Evolutionary conservation across 768 basidiomycete genomes (phyloP).

Genomic region (Lepiota brunneoincarnata): DNA sequence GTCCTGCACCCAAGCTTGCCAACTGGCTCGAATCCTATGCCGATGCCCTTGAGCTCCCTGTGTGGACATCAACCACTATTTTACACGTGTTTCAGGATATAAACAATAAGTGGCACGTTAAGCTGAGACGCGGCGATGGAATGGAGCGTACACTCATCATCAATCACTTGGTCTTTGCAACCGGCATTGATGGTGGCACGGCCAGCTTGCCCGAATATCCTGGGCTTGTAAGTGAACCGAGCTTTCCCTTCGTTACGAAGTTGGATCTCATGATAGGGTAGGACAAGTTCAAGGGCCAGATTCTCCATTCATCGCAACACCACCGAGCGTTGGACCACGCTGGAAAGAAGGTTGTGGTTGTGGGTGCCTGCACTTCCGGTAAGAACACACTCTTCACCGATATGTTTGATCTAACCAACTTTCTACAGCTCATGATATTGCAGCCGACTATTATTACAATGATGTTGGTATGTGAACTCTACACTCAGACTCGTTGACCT

Average conservation of each 20-base stretch:
- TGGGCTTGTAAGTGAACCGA: constrained; percentile 30
- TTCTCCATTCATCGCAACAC: constrained; percentile 52
- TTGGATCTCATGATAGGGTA: neutral
- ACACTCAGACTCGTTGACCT: no score
- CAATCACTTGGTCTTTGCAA: constrained; percentile 55
- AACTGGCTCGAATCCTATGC: constrained; percentile 67
- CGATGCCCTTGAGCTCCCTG: constrained; percentile 54
- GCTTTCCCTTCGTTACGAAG: neutral
- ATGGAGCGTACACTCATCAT: constrained; percentile 34
- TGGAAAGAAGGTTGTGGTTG: constrained; percentile 66
- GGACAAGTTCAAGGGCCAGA: constrained; percentile 44
- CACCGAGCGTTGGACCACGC: constrained; percentile 43
- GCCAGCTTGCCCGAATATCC: constrained; percentile 44
- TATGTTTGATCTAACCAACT: neutral
- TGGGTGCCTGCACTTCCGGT: constrained; percentile 68
- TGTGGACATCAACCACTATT: constrained; percentile 54
- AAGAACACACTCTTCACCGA: neutral
- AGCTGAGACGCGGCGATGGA: constrained; percentile 31
- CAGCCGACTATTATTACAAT: constrained; percentile 31
- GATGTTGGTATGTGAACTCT: constrained; percentile 28
- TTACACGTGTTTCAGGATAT: constrained; percentile 35
- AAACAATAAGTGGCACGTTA: constrained; percentile 42
- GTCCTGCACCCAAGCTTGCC: constrained; percentile 56
- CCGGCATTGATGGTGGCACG: constrained; percentile 47
- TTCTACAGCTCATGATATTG: constrained; percentile 36